These are phyloP conservation scores for Alectoria sarmentosa DNA, from an alignment of 495 filamentous ascomycete genomes.

Conservation along the genomic window DNA sequence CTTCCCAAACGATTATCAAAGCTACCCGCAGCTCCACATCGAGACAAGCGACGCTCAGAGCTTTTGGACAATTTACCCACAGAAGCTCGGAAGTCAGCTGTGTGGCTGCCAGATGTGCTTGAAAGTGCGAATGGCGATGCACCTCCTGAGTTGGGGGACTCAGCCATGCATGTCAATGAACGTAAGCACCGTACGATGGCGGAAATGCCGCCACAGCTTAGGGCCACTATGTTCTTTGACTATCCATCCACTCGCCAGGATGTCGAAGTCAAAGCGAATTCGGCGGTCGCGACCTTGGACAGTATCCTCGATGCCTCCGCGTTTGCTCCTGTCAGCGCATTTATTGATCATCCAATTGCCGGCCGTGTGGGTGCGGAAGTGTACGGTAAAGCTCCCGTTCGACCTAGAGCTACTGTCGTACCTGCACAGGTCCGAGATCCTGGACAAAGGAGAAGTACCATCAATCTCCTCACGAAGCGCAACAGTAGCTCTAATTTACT, in stretches of 20 bases:
- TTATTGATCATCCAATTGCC: constrained; percentile 85
- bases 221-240: constrained; percentile 89
- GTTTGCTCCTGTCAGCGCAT: constrained; percentile 83
- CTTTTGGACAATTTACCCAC: constrained; percentile 44
- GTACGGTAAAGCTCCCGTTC: constrained; percentile 43
- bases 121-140: constrained; percentile 22
- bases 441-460: constrained; percentile 14
- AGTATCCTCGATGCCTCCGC: constrained; percentile 94
- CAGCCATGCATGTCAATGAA: constrained; percentile 16
- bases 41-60: constrained; percentile 64
- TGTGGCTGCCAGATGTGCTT: constrained; percentile 32
- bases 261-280: constrained; percentile 67
- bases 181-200: constrained; percentile 35
- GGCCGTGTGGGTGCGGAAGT: constrained; percentile 63
- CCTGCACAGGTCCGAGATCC: constrained; percentile 25
- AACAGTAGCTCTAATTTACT: constrained; percentile 23
- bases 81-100: constrained; percentile 41
- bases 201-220: constrained; percentile 74
- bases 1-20: constrained; percentile 83
- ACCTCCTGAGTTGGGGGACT: constrained; percentile 3
- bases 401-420: constrained; percentile 25
- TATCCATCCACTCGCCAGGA: constrained; percentile 51
- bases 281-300: constrained; percentile 82
- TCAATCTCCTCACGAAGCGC: constrained; percentile 23
- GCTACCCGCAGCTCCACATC: constrained; percentile 50